phyloP scores from a whole-genome alignment of 148 eudicot species.

The Camellia lanceoleosa region DNA sequence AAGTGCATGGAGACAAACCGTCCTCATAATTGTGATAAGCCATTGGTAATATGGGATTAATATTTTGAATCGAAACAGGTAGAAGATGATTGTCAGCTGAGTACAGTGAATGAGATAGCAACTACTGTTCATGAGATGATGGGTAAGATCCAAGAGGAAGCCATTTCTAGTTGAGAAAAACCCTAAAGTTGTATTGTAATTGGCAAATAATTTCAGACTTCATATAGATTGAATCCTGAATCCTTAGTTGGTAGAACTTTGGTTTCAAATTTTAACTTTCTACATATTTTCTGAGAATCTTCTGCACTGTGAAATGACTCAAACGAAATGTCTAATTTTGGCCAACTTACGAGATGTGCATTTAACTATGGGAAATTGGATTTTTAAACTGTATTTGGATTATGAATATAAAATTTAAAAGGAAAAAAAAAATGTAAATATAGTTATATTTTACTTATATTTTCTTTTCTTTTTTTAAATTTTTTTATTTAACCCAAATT shows the following conservation, averaged over 20 bases:
- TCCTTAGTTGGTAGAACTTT: neutral
- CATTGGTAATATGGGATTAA: neutral
- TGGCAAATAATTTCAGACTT: neutral
- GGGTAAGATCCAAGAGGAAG: conserved; percentile 31
- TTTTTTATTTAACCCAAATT: too few species aligned
- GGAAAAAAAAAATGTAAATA: too few species aligned
- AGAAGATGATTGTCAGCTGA: conserved; percentile 46
- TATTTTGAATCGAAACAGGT: conserved; percentile 25
- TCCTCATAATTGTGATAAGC: too few species aligned
- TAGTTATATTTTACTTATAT: too few species aligned
- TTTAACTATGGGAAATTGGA: neutral
- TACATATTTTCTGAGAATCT: neutral
- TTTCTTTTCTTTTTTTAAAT: neutral
- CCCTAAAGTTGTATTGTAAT: neutral
- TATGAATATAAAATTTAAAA: too few species aligned
- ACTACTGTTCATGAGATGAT: conserved; percentile 41
- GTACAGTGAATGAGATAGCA: conserved; percentile 46
- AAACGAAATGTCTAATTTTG: too few species aligned
- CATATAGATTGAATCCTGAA: neutral
- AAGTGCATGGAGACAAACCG: too few species aligned
- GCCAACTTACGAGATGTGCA: too few species aligned
- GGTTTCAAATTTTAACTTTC: neutral
- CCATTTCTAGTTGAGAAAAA: conserved; percentile 20
- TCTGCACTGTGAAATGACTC: neutral
- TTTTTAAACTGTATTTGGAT: neutral